These are phyloP conservation scores for Leishmania arabica DNA, from an alignment of 208 protist genomes.

Conservation along the genomic window DNA sequence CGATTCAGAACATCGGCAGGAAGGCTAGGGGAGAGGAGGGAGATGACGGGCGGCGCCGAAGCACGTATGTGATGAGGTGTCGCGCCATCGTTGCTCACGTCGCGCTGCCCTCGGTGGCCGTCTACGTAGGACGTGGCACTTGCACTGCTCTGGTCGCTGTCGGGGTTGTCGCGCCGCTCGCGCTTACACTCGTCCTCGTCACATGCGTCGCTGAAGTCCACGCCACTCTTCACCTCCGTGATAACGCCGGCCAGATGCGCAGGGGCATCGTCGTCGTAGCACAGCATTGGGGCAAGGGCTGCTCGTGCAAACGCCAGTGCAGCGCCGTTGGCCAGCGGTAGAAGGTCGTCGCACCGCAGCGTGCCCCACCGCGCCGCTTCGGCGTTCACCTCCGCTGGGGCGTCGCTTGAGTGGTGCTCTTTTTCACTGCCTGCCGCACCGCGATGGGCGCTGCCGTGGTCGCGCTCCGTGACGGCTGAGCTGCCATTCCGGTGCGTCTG, in stretches of 20 bases:
- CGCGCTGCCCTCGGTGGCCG: background rate
- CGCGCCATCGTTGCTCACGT: background rate
- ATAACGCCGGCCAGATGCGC: constrained; percentile 1
- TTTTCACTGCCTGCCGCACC: background rate
- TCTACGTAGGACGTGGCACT: background rate
- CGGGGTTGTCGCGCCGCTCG: background rate
- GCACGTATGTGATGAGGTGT: background rate
- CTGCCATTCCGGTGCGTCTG: background rate
- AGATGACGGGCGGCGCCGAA: background rate
- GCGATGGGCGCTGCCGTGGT: background rate
- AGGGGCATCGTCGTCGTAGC: background rate
- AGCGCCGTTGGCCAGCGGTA: constrained; percentile 13
- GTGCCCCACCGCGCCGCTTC: background rate
- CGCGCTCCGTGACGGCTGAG: background rate
- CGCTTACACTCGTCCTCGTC: background rate
- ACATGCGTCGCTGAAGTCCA: background rate
- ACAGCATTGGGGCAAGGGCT: constrained; percentile 20
- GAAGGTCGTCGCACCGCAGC: constrained; percentile 20
- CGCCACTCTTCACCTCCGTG: background rate
- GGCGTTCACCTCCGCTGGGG: background rate
- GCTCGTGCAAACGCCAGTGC: constrained; percentile 24
- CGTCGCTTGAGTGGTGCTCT: background rate
- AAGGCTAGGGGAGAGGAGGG: constrained; percentile 15
- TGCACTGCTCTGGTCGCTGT: background rate
- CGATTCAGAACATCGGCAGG: constrained; percentile 13